Conservation (phyloP, 2,329 filamentous ascomycete genomes). For the Botrytis deweyae region DNA sequence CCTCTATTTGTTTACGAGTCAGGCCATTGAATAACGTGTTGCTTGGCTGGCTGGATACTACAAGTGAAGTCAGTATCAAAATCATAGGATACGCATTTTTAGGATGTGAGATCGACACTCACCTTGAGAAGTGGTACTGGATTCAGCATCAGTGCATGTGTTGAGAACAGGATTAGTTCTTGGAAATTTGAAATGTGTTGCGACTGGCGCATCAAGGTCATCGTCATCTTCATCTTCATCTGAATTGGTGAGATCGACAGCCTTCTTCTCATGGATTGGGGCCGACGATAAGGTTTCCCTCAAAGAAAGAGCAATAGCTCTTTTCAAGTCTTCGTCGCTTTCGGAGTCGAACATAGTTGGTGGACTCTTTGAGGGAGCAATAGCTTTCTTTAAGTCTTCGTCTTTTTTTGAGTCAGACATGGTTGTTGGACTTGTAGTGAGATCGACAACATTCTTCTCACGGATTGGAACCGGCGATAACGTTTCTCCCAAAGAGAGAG, state of each 20-base stretch:
- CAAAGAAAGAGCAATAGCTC: slow-evolving; percentile 60
- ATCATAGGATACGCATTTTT: background rate
- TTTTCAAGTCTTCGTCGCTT: slow-evolving; percentile 54
- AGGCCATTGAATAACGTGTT: slow-evolving; percentile 9
- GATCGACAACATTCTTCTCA: background rate
- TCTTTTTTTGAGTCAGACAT: slow-evolving; percentile 42
- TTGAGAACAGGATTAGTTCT: background rate
- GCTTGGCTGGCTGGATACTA: background rate
- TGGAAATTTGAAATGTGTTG: slow-evolving; percentile 9
- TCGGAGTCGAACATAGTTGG: slow-evolving; percentile 36
- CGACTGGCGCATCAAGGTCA: slow-evolving; percentile 37
- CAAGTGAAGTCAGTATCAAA: background rate
- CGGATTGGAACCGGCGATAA: background rate
- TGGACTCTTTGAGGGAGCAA: slow-evolving; percentile 50
- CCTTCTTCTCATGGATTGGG: slow-evolving; percentile 22
- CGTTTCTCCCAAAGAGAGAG: slow-evolving; percentile 48
- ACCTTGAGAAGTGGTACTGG: background rate
- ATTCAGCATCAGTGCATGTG: background rate
- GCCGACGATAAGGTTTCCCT: slow-evolving; percentile 18
- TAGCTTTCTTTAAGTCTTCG: slow-evolving; percentile 58
- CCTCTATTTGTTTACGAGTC: slow-evolving; percentile 81
- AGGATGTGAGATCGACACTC: background rate
- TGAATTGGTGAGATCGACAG: slow-evolving; percentile 39
- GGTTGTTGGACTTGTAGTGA: background rate
- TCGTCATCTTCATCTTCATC: slow-evolving; percentile 38